Evolutionary conservation across 305 asterid species (phyloP).

Genomic region (Andrographis paniculata): DNA sequence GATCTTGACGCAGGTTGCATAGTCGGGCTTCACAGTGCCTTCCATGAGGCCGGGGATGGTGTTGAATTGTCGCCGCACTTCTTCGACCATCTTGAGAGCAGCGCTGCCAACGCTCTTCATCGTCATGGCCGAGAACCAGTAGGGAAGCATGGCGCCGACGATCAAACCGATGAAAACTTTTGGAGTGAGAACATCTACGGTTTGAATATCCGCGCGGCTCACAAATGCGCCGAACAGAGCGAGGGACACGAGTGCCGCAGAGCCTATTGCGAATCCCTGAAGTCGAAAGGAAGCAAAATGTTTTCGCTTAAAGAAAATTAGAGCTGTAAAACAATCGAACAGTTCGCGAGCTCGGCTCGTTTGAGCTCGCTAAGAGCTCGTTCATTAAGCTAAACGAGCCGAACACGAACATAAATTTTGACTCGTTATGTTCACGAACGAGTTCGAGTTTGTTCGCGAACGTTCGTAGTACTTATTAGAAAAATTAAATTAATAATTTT

Average conservation of each 20-base stretch:
- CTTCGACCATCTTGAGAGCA: conserved; percentile 85
- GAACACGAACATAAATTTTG: no score
- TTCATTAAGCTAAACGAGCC: no score
- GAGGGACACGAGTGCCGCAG: conserved; percentile 80
- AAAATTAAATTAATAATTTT: background rate
- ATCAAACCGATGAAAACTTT: conserved; percentile 68
- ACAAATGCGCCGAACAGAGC: conserved; percentile 83
- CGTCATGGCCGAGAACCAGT: conserved; percentile 91
- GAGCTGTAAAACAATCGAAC: no score
- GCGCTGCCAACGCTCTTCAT: conserved; percentile 94
- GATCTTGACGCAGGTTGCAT: conserved; percentile 77
- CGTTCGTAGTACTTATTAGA: no score
- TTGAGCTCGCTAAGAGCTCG: no score
- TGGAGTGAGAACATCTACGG: conserved; percentile 69
- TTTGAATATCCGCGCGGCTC: conserved; percentile 60
- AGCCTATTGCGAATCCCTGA: conserved; percentile 90
- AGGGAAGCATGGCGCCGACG: conserved; percentile 85
- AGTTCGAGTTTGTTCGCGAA: no score
- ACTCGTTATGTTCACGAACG: no score
- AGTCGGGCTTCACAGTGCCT: conserved; percentile 61
- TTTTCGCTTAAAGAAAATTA: no score
- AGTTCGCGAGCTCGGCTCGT: no score
- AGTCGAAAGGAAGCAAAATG: no score
- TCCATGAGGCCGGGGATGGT: conserved; percentile 75
- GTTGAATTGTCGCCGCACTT: conserved; percentile 73